Percentiles rank a stretch among this genome's conserved stretches.
These are phyloP conservation scores for Diutina mesorugosa DNA, from an alignment of 1,139 yeast genomes.

Conservation along the genomic window DNA sequence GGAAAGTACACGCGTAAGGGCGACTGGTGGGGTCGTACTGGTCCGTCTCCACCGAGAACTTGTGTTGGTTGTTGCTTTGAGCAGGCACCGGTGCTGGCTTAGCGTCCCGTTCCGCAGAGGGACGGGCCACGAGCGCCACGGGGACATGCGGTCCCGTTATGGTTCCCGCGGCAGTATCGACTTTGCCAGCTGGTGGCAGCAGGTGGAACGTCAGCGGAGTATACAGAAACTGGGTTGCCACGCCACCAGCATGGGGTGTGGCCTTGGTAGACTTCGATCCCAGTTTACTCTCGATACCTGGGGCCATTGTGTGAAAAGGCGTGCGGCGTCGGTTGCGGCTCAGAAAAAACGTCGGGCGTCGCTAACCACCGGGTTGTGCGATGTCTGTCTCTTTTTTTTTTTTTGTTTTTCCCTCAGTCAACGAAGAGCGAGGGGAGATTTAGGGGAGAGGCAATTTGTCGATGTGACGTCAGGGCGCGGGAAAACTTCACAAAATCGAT, in stretches of 20 bases:
- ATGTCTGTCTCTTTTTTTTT: neutral
- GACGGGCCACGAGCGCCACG: neutral
- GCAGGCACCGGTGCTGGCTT: neutral
- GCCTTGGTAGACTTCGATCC: neutral
- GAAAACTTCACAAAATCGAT: neutral
- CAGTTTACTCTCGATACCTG: neutral
- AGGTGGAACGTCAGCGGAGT: neutral
- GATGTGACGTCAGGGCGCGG: neutral
- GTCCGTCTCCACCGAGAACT: neutral
- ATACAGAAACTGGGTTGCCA: neutral
- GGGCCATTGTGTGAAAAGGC: neutral
- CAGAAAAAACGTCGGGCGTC: neutral
- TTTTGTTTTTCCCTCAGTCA: too few relatives aligned
- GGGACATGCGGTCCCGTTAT: neutral
- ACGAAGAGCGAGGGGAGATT: neutral
- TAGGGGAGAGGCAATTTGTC: neutral
- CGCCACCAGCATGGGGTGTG: neutral
- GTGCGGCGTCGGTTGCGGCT: slow-evolving; percentile 1
- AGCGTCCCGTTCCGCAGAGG: neutral
- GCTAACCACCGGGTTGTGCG: neutral
- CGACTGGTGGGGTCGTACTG: slow-evolving; percentile 3
- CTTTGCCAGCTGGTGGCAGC: neutral
- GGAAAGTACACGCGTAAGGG: slow-evolving; percentile 38
- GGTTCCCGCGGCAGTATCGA: neutral
- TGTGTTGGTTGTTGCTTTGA: neutral